Evolutionary conservation across 2,329 filamentous ascomycete genomes (phyloP).

Genomic region (Ampelomyces quisqualis): DNA sequence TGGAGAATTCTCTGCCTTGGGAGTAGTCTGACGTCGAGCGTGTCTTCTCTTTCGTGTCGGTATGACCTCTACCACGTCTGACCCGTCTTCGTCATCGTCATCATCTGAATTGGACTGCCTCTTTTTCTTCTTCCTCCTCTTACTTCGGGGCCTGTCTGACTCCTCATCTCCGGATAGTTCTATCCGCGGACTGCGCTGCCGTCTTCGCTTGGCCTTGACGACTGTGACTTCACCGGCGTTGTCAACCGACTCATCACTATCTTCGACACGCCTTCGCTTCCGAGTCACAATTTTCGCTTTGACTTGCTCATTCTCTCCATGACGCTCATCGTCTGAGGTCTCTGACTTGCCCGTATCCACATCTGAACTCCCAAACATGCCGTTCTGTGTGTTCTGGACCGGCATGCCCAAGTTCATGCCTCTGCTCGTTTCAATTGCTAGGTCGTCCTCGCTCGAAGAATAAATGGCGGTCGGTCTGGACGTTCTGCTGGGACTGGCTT

Average conservation of each 20-base stretch:
- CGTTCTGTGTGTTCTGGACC: conserved; percentile 12
- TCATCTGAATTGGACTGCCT: background rate
- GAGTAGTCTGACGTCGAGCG: background rate
- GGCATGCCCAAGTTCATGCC: conserved; percentile 26
- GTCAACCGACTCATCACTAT: conserved; percentile 9
- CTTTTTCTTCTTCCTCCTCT: background rate
- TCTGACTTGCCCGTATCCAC: conserved; percentile 9
- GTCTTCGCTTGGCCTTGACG: conserved; percentile 12
- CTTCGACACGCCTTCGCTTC: conserved; percentile 18
- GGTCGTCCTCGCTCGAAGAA: conserved; percentile 26
- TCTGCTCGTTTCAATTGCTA: conserved; percentile 16
- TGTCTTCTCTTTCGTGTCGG: background rate
- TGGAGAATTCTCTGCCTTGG: background rate
- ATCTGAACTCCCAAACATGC: conserved; percentile 31
- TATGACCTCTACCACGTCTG: background rate
- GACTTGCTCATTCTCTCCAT: conserved; percentile 9
- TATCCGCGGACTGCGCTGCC: conserved; percentile 2
- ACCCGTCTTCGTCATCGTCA: conserved; percentile 1
- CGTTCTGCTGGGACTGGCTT: conserved; percentile 15
- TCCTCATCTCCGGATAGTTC: conserved; percentile 1
- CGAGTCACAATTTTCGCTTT: conserved; percentile 9
- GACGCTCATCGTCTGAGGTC: conserved; percentile 8
- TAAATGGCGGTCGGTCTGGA: conserved; percentile 15
- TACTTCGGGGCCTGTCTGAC: background rate
- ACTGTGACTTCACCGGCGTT: conserved; percentile 15